Conservation (phyloP, 2,329 filamentous ascomycete genomes). For the Colletotrichum graminicola region DNA sequence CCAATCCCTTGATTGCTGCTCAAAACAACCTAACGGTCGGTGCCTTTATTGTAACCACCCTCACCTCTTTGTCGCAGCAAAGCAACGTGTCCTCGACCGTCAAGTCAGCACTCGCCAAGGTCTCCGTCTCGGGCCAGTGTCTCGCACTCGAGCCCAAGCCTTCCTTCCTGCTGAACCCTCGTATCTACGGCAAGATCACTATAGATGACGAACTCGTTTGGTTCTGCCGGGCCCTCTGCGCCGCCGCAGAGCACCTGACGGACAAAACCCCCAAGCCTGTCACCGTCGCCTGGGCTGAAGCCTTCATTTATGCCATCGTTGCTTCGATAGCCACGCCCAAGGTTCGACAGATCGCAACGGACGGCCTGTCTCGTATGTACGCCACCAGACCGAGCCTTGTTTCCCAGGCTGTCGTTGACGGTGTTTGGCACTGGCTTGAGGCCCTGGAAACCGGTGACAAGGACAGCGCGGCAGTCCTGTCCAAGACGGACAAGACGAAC, state of each 20-base stretch:
- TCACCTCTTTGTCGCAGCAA: constrained; percentile 68
- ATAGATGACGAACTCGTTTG: constrained; percentile 82
- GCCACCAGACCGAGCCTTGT: constrained; percentile 67
- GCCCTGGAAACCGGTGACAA: constrained; percentile 78
- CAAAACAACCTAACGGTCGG: constrained; percentile 87
- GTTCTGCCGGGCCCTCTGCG: constrained; percentile 77
- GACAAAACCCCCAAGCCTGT: constrained; percentile 62
- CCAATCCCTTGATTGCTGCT: constrained; percentile 82
- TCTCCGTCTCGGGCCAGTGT: constrained; percentile 72
- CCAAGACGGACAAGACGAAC: constrained; percentile 74
- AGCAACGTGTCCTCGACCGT: constrained; percentile 66
- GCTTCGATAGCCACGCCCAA: constrained; percentile 70
- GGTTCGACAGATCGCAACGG: constrained; percentile 73
- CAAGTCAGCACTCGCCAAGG: constrained; percentile 64
- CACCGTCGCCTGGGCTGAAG: constrained; percentile 83
- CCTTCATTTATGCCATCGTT: constrained; percentile 83
- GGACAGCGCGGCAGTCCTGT: constrained; percentile 76
- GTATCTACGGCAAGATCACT: constrained; percentile 84
- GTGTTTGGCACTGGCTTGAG: constrained; percentile 84
- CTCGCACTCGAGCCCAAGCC: constrained; percentile 82
- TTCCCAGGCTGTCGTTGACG: constrained; percentile 74
- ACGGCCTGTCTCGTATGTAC: constrained; percentile 75
- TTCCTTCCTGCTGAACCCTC: constrained; percentile 87
- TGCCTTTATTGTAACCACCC: constrained; percentile 78
- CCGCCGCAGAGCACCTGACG: constrained; percentile 68